Base-by-base conservation (phyloP, 2,329 filamentous ascomycete species). In the Dryadomyces quercus-mongolicae region DNA sequence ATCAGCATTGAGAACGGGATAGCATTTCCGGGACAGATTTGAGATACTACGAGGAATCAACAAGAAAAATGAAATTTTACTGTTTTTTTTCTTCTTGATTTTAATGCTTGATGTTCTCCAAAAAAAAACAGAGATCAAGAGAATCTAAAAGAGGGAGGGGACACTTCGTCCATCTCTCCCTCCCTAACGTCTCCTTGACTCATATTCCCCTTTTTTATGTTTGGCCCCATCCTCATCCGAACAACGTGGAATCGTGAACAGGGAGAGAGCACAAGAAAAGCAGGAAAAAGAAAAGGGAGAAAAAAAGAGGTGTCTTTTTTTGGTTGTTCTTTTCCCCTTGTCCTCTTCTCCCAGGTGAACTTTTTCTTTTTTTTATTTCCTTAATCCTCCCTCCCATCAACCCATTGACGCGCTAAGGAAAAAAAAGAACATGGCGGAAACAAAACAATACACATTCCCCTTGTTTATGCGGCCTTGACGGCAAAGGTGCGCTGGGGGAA, bases 401-500 rank as follows among this genome's bases (percentile, higher is more conserved):
- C 48, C 38, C 49, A 43, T 45, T 52, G 42, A 52, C 42, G 42
- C 50, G 45, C 43, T 48, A 53, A 40, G 45, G 21, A 49, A 38
- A 49, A 49, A 48, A 53, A 53, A 46, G 18, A 36, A 45, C 22
- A 16, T 21, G 48, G 40, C 45, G 45, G 21, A 46, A 46, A 43
- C 22, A 46, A 49, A 42, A 21, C 4, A 8, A 40, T 46, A 21
- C 18, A 22, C 44, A 25, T 12, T 45, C 7, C 16, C 15, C 36
- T 36, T 15, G 18, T 20, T 44, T 55, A 57, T 44, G 55, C 49
- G 6, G 57, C 93, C 92, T 97, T 98, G 75, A 98, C 88, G 75
- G 93, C 93, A 77, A 86, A 98, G 80, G 95, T 96, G 78, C 93
- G 86, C 82, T 94, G 89, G 65, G 93, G 93, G 83, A 98, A 98